Evolutionary conservation across 371 early-diverging fungal species (phyloP).

Genomic region (Apophysomyces elegans): DNA sequence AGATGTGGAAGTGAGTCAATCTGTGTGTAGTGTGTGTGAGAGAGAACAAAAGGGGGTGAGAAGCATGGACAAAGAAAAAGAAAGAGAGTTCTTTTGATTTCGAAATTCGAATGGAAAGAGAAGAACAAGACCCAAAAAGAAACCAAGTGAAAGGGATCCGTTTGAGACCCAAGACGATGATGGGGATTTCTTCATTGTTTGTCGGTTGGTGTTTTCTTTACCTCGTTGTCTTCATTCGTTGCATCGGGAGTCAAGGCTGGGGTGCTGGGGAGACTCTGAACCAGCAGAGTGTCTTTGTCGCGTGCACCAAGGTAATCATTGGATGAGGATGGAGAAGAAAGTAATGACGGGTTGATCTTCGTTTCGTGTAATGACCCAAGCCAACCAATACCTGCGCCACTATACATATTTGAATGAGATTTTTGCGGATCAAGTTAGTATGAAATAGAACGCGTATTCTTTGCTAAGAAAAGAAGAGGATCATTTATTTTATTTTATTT

Average conservation of each 20-base stretch:
- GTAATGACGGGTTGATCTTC: conserved; percentile 11
- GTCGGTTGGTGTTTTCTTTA: background rate
- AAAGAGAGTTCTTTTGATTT: background rate
- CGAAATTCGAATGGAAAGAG: background rate
- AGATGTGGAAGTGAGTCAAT: no score
- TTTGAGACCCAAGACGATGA: conserved; percentile 11
- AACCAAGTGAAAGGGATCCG: conserved; percentile 1
- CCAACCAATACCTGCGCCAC: conserved; percentile 58
- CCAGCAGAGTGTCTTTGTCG: conserved; percentile 44
- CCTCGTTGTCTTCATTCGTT: conserved; percentile 2
- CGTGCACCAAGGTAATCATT: conserved; percentile 42
- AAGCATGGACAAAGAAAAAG: conserved; percentile 5
- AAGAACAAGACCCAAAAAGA: background rate
- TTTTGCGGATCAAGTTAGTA: no score
- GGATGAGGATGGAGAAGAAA: conserved; percentile 19
- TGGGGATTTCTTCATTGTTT: background rate
- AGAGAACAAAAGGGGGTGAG: no score
- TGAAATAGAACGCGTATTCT: no score
- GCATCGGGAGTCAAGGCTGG: background rate
- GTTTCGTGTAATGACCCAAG: conserved; percentile 37
- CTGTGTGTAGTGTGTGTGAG: no score
- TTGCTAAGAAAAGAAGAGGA: no score
- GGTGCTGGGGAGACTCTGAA: conserved; percentile 30
- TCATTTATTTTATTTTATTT: no score
- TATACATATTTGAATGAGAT: conserved; percentile 7